Evolutionary conservation across 352 stramenopile species (phyloP), one percentile per base, ranked within the genome.

Genomic region (Thraustochytrium striatum): DNA sequence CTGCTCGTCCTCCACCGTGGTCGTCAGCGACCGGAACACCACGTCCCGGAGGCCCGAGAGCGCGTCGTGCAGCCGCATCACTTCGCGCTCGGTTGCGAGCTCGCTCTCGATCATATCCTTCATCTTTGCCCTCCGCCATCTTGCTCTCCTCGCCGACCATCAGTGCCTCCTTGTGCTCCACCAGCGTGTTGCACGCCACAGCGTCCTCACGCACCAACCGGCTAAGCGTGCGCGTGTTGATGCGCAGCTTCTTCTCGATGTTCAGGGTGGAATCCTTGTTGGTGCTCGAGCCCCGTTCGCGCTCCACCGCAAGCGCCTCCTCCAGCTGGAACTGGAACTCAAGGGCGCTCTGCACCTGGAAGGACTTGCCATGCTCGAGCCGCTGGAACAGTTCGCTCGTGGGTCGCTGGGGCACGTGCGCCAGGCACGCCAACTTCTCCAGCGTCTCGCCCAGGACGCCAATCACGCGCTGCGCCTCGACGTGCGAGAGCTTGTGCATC

Each of bases 401-500:
- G 8, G 85, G 85, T 7, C 90, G 86, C 61, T 91, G 72, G 11
- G 89, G 89, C 25, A 94, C 89, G 69, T 92, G 91, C 44, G 88
- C 91, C 62, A 94, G 86, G 83, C 91, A 92, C 82, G 91, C 91
- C 69, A 94, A 85, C 13, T 89, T 86, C 69, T 94, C 88, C 0
- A 93, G 85, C 81, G 92, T 82, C 82, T 93, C 89, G 35, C 88
- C 88, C 85, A 94, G 90, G 80, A 94, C 88, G 69, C 87, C 85
- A 88, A 94, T 92, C 85, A 94, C 89, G 52, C 88, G 87, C 85
- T 94, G 88, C 21, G 89, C 92, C 83, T 94, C 89, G 50, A 94
- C 89, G 84, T 92, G 92, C 70, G 88, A 93, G 47, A 94, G 83
- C 85, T 94, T 94, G 47, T 94, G 87, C 89, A 94, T 94, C 50